Evolutionary conservation across 306 rosid species (phyloP), one percentile per base, ranked within the genome.

Genomic region (Casuarina cunninghamiana): DNA sequence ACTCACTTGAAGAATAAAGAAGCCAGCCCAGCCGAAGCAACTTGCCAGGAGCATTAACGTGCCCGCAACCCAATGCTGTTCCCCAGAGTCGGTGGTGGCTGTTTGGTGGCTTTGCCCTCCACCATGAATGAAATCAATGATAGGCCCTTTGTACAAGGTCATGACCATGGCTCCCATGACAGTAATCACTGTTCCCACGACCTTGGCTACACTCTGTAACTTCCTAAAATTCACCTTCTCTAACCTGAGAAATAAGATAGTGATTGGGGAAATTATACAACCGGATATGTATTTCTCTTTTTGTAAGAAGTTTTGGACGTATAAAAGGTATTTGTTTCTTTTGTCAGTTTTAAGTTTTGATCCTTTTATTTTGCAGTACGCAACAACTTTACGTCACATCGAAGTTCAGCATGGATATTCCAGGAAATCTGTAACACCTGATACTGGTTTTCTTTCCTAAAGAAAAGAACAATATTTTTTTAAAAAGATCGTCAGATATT

Each of bases 71-170:
- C 92, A 93, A 71, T 93, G 92, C 79, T 91, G 96, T 1, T 80
- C 77, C 3, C 88, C 51, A 10, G 96, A 53, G 35, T 82, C 85
- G 3, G 17, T 54, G 68, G 62, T 49, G 80, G 82, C 6, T 53
- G 77, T 82, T 63, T 82, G 79, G 83, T 50, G 45, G 19, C 65
- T 45, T 0, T 83, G 82, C 61, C 85, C 85, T 49, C 81, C 79
- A 2, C 87, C 91, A 61, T 79, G 85, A 21, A 91, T 69, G 54
- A 93, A 71, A 49, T 91, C 84, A 16, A 87, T 78, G 35, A 92
- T 87, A 4, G 97, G 96, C 42, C 99, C 99, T 90, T 93, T 96
- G 89, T 93, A 96, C 75, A 96, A 82, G 37, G 99, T 93, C 99
- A 96, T 96, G 68, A 89, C 89, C 99, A 93, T 96, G 43, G 99